These are phyloP conservation scores for Arthrobotrys conoides DNA, from an alignment of 2,329 filamentous ascomycete species.

Conservation along the genomic window DNA sequence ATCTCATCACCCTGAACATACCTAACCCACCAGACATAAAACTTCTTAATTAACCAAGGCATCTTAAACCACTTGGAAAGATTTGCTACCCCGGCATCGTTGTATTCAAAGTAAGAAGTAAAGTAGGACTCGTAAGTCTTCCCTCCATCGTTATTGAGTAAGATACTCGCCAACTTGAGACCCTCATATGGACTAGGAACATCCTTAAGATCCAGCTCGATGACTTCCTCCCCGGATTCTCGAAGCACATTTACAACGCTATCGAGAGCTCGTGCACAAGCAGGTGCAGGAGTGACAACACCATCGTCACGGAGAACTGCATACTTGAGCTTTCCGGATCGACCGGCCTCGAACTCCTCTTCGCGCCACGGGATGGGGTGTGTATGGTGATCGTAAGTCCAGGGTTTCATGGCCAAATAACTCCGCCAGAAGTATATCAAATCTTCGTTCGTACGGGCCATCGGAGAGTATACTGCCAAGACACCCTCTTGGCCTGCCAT, in stretches of 20 bases:
- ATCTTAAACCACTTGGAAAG: constrained; percentile 81
- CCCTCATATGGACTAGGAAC: constrained; percentile 81
- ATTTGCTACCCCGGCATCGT: constrained; percentile 82
- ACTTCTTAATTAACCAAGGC: constrained; percentile 80
- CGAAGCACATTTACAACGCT: constrained; percentile 78
- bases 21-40: constrained; percentile 92
- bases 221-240: constrained; percentile 81
- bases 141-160: constrained; percentile 88
- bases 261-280: constrained; percentile 82
- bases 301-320: constrained; percentile 83
- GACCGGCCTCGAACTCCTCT: constrained; percentile 74
- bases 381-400: constrained; percentile 88
- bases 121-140: constrained; percentile 83
- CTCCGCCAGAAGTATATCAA: constrained; percentile 85
- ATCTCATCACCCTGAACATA: constrained; percentile 82
- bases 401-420: constrained; percentile 84
- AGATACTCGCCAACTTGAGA: constrained; percentile 80
- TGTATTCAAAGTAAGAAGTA: constrained; percentile 79
- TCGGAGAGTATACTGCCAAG: constrained; percentile 89
- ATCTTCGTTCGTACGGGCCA: constrained; percentile 88
- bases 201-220: constrained; percentile 69
- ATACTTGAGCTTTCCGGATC: constrained; percentile 66
- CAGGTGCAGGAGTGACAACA: constrained; percentile 88
- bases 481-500: constrained; percentile 95
- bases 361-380: constrained; percentile 86